Evolutionary conservation across 2,329 filamentous ascomycete genomes (phyloP), one percentile per base, ranked within the genome.

Genomic region (Bipolaris cookei): DNA sequence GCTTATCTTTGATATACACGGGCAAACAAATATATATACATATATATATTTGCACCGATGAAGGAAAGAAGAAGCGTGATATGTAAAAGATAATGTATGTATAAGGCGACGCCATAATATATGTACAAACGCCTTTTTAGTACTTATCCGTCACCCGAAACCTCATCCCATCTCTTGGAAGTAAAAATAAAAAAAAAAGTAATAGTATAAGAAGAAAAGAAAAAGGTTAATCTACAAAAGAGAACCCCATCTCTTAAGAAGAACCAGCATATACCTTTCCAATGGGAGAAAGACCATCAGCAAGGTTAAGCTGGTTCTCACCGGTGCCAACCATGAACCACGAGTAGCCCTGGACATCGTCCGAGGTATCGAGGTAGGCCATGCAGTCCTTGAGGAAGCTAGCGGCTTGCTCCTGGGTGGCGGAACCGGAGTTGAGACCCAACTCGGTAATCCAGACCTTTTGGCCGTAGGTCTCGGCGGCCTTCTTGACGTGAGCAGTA

Each of bases 391-490:
- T 69, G 61, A 78, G 65, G 69, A 77, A 77, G 34, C 56, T 58
- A 21, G 65, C 65, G 3, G 72, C 68, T 56, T 76, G 62, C 41
- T 67, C 69, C 39, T 64, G 42, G 8, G 65, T 56, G 3, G 70
- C 70, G 14, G 64, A 63, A 41, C 73, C 74, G 35, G 63, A 56
- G 64, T 68, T 71, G 52, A 73, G 69, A 55, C 69, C 73, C 46
- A 77, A 77, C 70, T 78, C 76, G 28, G 75, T 76, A 59, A 78
- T 61, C 70, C 71, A 78, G 64, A 77, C 64, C 30, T 65, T 65
- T 67, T 70, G 70, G 60, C 64, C 65, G 58, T 62, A 70, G 58
- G 63, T 51, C 32, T 61, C 41, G 16, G 64, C 62, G 13, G 76
- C 73, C 62, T 72, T 59, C 55, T 75, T 70, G 51, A 73, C 85